Percentiles rank a stretch among this genome's conserved stretches.
Evolutionary conservation across 108 stramenopile genomes (phyloP).

Genomic region (Nitzschia palea): DNA sequence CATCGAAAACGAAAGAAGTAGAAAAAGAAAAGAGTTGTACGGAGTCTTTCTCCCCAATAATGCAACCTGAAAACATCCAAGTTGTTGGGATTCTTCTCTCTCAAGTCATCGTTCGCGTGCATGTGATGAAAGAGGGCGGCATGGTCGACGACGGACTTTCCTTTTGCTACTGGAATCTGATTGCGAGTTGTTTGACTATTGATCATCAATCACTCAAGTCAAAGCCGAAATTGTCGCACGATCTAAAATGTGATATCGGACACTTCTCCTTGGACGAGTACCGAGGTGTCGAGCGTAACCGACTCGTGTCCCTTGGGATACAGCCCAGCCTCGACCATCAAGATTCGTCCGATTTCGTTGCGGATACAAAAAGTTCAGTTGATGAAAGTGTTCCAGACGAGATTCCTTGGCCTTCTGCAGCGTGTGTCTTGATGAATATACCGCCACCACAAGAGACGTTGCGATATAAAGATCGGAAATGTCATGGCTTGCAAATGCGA

Average conservation of each 20-base stretch:
- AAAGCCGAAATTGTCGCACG: constrained; percentile 40
- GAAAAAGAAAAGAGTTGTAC: not conserved
- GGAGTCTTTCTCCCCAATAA: constrained; percentile 52
- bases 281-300: constrained; percentile 41
- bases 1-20: not conserved
- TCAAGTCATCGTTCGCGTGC: constrained; percentile 57
- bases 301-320: constrained; percentile 35
- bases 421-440: constrained; percentile 56
- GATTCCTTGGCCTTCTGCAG: constrained; percentile 63
- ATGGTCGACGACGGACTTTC: constrained; percentile 34
- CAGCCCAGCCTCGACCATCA: constrained; percentile 3
- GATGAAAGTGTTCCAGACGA: constrained; percentile 3
- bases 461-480: constrained; percentile 27
- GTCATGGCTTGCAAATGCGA: constrained; percentile 42
- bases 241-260: constrained; percentile 57
- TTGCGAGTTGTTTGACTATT: constrained; percentile 40
- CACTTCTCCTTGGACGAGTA: constrained; percentile 48
- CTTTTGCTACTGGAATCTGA: constrained; percentile 71
- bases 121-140: constrained; percentile 46
- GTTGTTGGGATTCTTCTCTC: constrained; percentile 52
- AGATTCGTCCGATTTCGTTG: constrained; percentile 14
- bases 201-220: constrained; percentile 55
- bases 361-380: not conserved
- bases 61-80: constrained; percentile 79
- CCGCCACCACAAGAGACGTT: constrained; percentile 48